Conservation (phyloP, 345 rosid species). For the Rhodomyrtus tomentosa region DNA sequence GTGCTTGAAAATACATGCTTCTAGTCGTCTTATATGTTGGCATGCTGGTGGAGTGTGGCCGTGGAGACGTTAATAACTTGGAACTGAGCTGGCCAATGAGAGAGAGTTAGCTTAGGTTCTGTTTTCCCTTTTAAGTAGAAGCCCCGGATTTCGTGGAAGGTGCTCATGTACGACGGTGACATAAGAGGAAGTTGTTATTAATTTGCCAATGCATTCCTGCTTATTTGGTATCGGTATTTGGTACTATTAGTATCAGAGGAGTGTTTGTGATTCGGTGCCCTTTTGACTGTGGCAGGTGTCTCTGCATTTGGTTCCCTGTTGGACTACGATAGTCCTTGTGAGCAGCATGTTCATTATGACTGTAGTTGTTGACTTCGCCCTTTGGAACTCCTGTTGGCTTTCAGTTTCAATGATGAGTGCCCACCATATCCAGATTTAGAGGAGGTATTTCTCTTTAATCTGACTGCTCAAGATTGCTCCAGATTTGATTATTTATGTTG, state of each 20-base stretch:
- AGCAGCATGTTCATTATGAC: not conserved
- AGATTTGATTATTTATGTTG: not conserved
- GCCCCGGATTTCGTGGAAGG: not conserved
- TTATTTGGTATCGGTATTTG: not conserved
- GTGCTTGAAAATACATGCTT: not conserved
- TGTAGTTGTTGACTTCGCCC: not conserved
- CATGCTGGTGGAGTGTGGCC: not conserved
- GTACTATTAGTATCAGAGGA: not conserved
- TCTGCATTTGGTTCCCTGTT: not conserved
- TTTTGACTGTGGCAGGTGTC: not conserved
- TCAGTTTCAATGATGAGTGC: not conserved
- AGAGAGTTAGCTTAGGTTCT: not conserved
- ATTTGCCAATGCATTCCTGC: not conserved
- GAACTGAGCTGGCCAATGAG: not conserved
- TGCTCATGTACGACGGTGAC: not conserved
- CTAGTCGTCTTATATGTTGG: not conserved
- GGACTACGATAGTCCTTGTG: not conserved
- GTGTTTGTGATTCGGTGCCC: not conserved
- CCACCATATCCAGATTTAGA: not conserved
- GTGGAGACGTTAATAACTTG: not conserved
- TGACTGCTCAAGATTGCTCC: not conserved
- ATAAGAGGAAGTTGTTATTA: not conserved
- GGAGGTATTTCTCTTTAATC: not conserved
- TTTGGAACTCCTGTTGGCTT: not conserved
- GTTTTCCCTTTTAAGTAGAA: not conserved